Evolutionary conservation across 129 eudicot species (phyloP).

Genomic region (Erigeron canadensis): DNA sequence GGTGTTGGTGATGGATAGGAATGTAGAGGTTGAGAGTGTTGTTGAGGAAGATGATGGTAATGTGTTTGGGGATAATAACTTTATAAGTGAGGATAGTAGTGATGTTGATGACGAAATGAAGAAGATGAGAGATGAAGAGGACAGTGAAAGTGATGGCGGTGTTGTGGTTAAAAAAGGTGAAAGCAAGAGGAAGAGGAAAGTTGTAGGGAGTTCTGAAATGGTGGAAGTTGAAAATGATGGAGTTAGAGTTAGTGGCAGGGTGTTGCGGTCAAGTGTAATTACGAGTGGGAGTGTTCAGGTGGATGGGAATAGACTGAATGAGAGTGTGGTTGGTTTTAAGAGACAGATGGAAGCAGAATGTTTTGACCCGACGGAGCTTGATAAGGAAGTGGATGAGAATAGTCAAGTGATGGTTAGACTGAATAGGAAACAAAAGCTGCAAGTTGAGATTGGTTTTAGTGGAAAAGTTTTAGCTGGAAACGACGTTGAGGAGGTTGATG

Average conservation of each 20-base stretch:
- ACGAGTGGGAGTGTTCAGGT: slow-evolving; percentile 34
- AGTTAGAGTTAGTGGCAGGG: slow-evolving; percentile 34
- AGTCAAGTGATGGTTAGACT: slow-evolving; percentile 9
- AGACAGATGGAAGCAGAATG: slow-evolving; percentile 38
- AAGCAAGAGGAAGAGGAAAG: slow-evolving; percentile 52
- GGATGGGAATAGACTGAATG: slow-evolving; percentile 28
- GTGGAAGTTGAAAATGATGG: slow-evolving; percentile 32
- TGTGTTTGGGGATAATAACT: background rate
- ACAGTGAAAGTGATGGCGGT: slow-evolving; percentile 6
- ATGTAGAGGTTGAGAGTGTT: background rate
- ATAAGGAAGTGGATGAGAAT: slow-evolving; percentile 13
- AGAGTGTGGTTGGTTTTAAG: slow-evolving; percentile 31
- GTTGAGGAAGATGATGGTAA: background rate
- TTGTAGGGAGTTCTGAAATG: slow-evolving; percentile 19
- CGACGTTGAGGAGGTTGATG: slow-evolving; percentile 1
- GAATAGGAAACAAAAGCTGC: slow-evolving; percentile 33
- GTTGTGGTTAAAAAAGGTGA: slow-evolving; percentile 1
- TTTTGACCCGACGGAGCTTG: slow-evolving; percentile 31
- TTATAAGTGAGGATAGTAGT: background rate
- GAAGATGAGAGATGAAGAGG: background rate
- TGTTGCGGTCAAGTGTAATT: slow-evolving; percentile 59
- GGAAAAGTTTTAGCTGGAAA: background rate
- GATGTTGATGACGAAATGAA: background rate
- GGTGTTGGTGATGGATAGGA: background rate
- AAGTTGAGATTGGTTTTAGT: slow-evolving; percentile 9